These are phyloP conservation scores for Glycine latifolia DNA, from an alignment of 306 rosid species.

Conservation along the genomic window DNA sequence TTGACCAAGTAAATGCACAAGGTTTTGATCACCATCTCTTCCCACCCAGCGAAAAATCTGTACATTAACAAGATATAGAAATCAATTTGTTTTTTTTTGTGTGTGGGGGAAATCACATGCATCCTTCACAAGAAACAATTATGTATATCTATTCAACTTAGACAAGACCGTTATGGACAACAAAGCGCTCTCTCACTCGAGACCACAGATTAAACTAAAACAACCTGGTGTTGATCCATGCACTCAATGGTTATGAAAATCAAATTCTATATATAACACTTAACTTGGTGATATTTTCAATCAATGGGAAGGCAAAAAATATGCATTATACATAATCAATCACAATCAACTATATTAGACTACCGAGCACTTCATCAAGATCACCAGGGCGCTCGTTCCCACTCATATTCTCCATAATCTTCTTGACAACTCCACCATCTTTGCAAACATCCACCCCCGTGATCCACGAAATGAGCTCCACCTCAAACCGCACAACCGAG, in stretches of 20 bases:
- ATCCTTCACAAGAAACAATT: neutral
- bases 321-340: neutral
- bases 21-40: too few relatives aligned
- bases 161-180: too few relatives aligned
- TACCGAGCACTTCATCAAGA: conserved; percentile 80
- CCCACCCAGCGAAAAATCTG: too few relatives aligned
- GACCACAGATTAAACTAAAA: neutral
- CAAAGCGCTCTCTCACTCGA: neutral
- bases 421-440: conserved; percentile 77
- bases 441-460: conserved; percentile 62
- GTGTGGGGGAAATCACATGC: neutral
- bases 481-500: conserved; percentile 58
- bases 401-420: conserved; percentile 59
- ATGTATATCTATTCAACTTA: neutral
- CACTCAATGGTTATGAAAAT: neutral
- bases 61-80: neutral
- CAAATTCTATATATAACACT: neutral
- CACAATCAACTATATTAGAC: conserved; percentile 21
- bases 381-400: conserved; percentile 58
- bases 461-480: conserved; percentile 73
- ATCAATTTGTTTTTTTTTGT: neutral
- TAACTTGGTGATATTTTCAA: conserved; percentile 33
- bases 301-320: too few relatives aligned
- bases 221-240: neutral
- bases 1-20: too few relatives aligned